These are phyloP conservation scores for Cyberlindnera nakhonratchasimensis DNA, from an alignment of 805 yeast species.

Conservation along the genomic window DNA sequence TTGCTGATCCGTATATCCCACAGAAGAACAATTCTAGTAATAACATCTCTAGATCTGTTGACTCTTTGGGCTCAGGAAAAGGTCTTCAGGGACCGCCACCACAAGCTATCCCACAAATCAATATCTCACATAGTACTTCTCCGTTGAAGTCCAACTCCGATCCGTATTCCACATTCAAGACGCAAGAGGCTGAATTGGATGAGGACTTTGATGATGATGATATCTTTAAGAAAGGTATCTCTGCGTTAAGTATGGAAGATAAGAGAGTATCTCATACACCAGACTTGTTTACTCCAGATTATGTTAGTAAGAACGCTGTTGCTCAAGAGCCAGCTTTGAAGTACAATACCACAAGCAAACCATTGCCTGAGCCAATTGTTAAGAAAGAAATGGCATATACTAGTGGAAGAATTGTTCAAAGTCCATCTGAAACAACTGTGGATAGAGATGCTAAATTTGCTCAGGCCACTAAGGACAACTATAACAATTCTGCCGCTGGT, in stretches of 20 bases:
- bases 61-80: slow-evolving; percentile 5
- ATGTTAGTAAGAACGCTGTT: slow-evolving; percentile 14
- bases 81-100: neutral
- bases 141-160: slow-evolving; percentile 9
- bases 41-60: slow-evolving; percentile 1
- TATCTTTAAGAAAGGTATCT: slow-evolving; percentile 25
- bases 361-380: slow-evolving; percentile 14
- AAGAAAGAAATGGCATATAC: slow-evolving; percentile 22
- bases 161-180: slow-evolving; percentile 12
- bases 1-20: slow-evolving; percentile 17
- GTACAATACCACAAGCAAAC: slow-evolving; percentile 17
- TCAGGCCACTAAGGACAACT: slow-evolving; percentile 2
- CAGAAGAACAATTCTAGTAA: neutral
- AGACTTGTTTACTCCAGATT: slow-evolving; percentile 30
- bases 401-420: slow-evolving; percentile 23
- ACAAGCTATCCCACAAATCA: neutral
- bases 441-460: slow-evolving; percentile 11
- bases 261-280: neutral
- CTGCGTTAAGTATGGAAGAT: slow-evolving; percentile 19
- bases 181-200: slow-evolving; percentile 16
- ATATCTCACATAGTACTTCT: neutral
- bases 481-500: neutral
- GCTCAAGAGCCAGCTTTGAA: slow-evolving; percentile 15
- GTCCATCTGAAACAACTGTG: slow-evolving; percentile 13
- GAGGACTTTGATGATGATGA: slow-evolving; percentile 30